A percentile compares a stretch with the other conserved stretches of the same genome.
These are phyloP conservation scores for Malus domestica DNA, from an alignment of 306 rosid genomes.

Conservation along the genomic window ASM211411v1 NC_041803.1:21960001-21960500, in stretches of 20 bases:
- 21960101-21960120: conserved; percentile 1
- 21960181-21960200: conserved; percentile 45
- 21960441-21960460: conserved; percentile 18
- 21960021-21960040: conserved; percentile 80
- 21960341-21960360: conserved; percentile 58
- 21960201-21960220: neutral
- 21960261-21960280: neutral
- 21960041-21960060: conserved; percentile 7
- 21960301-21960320: neutral
- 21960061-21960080: conserved; percentile 7
- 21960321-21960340: conserved; percentile 33
- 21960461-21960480: neutral
- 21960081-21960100: neutral
- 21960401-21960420: conserved; percentile 73
- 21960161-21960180: conserved; percentile 76
- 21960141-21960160: conserved; percentile 66
- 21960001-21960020: conserved; percentile 50
- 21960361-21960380: conserved; percentile 66
- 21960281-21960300: neutral
- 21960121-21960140: conserved; percentile 81
- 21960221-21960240: neutral
- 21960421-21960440: conserved; percentile 71
- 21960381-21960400: conserved; percentile 75
- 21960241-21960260: neutral
- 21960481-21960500: neutral